Evolutionary conservation across 345 rosid genomes (phyloP).

Genomic region (Eucalyptus tenuipes): DNA sequence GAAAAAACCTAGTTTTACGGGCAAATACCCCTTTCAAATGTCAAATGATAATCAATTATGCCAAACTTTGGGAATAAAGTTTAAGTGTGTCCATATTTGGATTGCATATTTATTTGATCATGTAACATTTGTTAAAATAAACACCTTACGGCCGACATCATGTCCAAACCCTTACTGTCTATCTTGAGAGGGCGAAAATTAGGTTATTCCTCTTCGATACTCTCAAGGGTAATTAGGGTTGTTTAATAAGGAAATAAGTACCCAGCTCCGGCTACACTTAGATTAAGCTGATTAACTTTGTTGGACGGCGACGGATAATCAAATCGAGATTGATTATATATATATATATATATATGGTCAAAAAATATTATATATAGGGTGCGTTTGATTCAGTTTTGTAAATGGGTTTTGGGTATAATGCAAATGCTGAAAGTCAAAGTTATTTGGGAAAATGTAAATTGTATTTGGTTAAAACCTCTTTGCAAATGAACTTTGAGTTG

Average conservation of each 20-base stretch:
- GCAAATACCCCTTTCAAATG: background rate
- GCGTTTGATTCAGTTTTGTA: too few species aligned
- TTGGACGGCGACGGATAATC: background rate
- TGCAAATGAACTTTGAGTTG: too few species aligned
- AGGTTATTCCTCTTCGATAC: background rate
- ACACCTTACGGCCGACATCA: background rate
- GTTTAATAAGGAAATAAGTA: background rate
- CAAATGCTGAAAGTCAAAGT: too few species aligned
- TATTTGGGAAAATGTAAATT: too few species aligned
- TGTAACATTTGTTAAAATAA: background rate
- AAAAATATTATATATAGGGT: too few species aligned
- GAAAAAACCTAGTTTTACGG: background rate
- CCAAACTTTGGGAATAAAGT: background rate
- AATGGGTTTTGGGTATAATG: too few species aligned
- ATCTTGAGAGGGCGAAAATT: background rate
- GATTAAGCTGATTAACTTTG: background rate
- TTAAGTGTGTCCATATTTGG: background rate
- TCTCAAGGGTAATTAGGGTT: background rate
- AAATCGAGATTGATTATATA: background rate
- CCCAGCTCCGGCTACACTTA: background rate
- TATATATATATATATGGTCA: too few species aligned
- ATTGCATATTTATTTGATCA: background rate
- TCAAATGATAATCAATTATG: background rate
- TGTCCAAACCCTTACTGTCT: background rate
- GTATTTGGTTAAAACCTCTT: too few species aligned